Evolutionary conservation across 1,284 basidiomycete genomes (phyloP), one percentile per base, ranked within the genome.

Genomic region (Ustilago tritici): DNA sequence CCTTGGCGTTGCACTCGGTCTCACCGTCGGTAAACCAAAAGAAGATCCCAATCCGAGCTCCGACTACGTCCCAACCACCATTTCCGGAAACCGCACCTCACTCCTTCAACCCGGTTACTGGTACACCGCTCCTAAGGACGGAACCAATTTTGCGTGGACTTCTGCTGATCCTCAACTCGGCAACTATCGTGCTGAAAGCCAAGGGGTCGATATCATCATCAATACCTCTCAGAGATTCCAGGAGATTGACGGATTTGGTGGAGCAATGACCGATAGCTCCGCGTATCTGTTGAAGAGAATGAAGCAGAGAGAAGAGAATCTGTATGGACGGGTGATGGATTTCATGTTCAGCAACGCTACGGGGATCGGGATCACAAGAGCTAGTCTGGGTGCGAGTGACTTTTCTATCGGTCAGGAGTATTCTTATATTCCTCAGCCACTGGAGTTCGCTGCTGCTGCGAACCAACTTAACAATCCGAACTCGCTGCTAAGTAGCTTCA

Each of bases 321-420:
- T 75, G 15, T 83, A 83, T 61, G 50, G 70, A 14, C 12, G 62
- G 5, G 61, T 76, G 43, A 76, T 83, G 67, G 63, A 79, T 38
- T 69, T 68, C 35, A 61, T 83, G 63, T 82, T 81, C 49, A 78
- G 71, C 62, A 70, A 65, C 17, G 70, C 76, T 2, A 80, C 80
- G 6, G 82, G 82, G 28, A 43, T 79, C 6, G 60, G 61, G 4
- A 56, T 78, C 34, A 61, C 80, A 1, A 59, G 82, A 3, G 68
- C 74, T 6, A 64, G 63, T 19, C 73, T 83, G 67, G 82, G 80
- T 8, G 65, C 73, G 3, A 66, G 60, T 46, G 82, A 82, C 43
- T 82, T 76, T 50, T 76, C 68, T 19, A 62, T 75, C n/a, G 32
- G 31, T 2, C n/a, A 32, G 4, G 69, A 72, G 46, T 77, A 77